Evolutionary conservation across 345 rosid genomes (phyloP), one percentile per base, ranked within the genome.

Genomic region (Luvunga scandens): DNA sequence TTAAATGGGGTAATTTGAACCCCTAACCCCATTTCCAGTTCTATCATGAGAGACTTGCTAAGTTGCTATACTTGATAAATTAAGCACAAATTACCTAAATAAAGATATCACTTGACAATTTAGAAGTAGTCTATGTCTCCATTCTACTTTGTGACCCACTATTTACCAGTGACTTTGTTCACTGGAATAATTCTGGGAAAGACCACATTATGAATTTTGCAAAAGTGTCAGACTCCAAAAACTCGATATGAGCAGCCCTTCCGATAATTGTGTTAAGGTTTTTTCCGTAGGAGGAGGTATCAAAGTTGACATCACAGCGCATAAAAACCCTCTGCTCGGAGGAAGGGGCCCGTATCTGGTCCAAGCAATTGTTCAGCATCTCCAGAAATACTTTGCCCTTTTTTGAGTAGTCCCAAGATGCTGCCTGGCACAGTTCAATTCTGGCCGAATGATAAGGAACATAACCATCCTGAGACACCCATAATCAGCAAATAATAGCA

Each of bases 401-500:
- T 80, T 89, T 97, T 25, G 99, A 90, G 88, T 80, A 66, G 88
- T 97, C 99, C 61, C 80, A 61, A 30, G 98, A 86, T 55, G 98
- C 96, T 66, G 95, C 91, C 56, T 84, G 92, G 84, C 98, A 93
- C 66, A 91, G 81, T 84, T 97, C 97, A 14, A 97, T 90, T 85
- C 98, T 81, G 1, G 99, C 98, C 2, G 98, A 97, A 84, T 97
- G 98, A 84, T 97, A 93, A 4, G 99, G 99, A 83, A 97, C 95
- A 84, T 97, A 97, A 36, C 98, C 98, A 77, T 97, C 99, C 99
- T 96, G 87, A 65, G 56, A 84, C 65, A 70, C 33, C 12, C 27
- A 53, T 19, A 53, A 53, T 53, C 69, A 73, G 31, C 27, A 71
- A 59, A n/a, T 18, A 72, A 45, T 66, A 63, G 55, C 39, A 31